A percentile compares a stretch with the other conserved stretches of the same genome.
Conservation (phyloP, 257 asterid species). For the Petunia axillaris region DNA sequence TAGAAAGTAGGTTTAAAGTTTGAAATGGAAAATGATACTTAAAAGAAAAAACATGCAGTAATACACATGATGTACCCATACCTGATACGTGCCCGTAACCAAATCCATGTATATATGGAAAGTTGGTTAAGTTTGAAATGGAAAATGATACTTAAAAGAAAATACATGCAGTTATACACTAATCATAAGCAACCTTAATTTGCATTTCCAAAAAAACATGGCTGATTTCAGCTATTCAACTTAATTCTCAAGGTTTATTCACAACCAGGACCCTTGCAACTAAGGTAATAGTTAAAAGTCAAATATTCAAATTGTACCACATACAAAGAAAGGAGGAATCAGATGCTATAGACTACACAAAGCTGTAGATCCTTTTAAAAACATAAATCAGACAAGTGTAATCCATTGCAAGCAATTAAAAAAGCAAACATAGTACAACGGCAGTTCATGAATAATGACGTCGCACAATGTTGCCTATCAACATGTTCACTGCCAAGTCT, state of each 20-base stretch:
- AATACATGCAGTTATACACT: background rate
- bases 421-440: background rate
- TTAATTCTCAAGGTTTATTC: background rate
- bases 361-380: background rate
- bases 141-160: background rate
- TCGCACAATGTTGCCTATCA: background rate
- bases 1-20: background rate
- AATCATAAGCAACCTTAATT: background rate
- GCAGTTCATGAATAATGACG: slow-evolving; percentile 8
- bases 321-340: slow-evolving; percentile 14
- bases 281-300: background rate
- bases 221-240: slow-evolving; percentile 15
- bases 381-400: background rate
- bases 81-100: background rate
- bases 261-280: slow-evolving; percentile 17
- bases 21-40: too few species aligned
- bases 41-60: background rate
- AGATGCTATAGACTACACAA: background rate
- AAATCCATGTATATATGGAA: background rate
- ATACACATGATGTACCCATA: background rate
- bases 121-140: background rate
- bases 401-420: slow-evolving; percentile 6
- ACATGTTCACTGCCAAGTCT: slow-evolving; percentile 14
- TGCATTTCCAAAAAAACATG: background rate
- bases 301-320: background rate